These are phyloP conservation scores for Colletotrichum sp. DNA, from an alignment of 2,329 filamentous ascomycete species.

Conservation along the genomic window DNA sequence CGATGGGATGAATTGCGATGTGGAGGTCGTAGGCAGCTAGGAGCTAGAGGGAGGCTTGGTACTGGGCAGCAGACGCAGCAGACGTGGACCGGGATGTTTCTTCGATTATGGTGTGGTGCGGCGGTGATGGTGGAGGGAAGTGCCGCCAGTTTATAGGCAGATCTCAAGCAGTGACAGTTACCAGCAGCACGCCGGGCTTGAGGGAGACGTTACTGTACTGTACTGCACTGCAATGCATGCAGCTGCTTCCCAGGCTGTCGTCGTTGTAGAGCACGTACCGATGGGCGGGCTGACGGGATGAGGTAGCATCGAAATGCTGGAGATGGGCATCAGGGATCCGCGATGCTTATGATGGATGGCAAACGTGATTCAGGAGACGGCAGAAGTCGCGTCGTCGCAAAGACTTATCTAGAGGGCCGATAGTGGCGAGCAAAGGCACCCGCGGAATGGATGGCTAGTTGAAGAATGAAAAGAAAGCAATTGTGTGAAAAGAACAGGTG, in stretches of 20 bases:
- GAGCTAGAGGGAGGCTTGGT: neutral
- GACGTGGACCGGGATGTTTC: constrained; percentile 11
- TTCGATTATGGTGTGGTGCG: constrained; percentile 8
- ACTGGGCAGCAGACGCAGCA: constrained; percentile 3
- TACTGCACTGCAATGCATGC: constrained; percentile 5
- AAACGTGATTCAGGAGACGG: neutral
- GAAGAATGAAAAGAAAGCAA: neutral
- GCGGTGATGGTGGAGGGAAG: constrained; percentile 3
- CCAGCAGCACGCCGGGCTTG: neutral
- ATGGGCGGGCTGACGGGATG: neutral
- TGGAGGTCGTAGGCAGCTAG: neutral
- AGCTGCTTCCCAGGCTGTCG: constrained; percentile 4
- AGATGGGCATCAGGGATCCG: neutral
- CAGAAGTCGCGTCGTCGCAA: neutral
- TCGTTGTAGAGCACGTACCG: neutral
- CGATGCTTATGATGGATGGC: neutral
- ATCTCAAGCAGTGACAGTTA: neutral
- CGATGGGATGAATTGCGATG: constrained; percentile 3
- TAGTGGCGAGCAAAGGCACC: neutral
- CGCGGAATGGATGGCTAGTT: neutral
- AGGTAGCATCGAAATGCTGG: neutral
- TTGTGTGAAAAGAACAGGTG: neutral
- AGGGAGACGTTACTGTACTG: constrained; percentile 2
- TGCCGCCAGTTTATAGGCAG: constrained; percentile 4
- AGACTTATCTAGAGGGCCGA: neutral